Base-by-base conservation (phyloP, 2,329 filamentous ascomycete genomes). In the Colletotrichum brevisporum region DNA sequence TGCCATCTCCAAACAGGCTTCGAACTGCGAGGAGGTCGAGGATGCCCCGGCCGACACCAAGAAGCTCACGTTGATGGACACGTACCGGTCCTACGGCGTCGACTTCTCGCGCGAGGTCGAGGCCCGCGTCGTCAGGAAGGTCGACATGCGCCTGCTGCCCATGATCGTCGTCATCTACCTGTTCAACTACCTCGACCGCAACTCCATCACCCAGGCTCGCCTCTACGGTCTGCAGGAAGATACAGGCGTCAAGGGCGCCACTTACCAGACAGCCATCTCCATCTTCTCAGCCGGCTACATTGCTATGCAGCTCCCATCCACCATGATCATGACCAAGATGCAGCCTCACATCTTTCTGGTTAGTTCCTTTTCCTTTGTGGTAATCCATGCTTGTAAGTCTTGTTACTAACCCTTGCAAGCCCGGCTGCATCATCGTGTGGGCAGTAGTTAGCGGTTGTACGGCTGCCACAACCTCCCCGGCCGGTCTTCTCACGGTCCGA, bases 81-180 rank as follows among this genome's bases (percentile, higher is more conserved):
- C 57, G 12, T 60, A 60, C 21, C 57, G 57, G 18, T 60, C 47
- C n/a, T 52, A 60, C 21, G 48, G 43, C 3, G 43, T 43, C 15
- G 31, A 43, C 12, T 41, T 60, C 18, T 52, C 57, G 27, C 48
- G 24, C 0, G 51, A 55, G n/a, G 27, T 21, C 61, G 78, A 80
- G 63, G 75, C 73, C 57, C 74, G 72, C 18, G 75, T 80, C 4
- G 74, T 79, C 18, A 75, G 78, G 45, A 80, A 80, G 71, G 79
- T 86, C 73, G 78, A 83, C 10, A 71, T 85, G 24, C 76, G 69
- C 43, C 64, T 80, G 13, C 62, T 80, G 15, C 85, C 85, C 4
- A 79, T 77, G 86, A 68, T 93, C 90, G 82, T 90, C 79, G 43
- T 82, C 74, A 62, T 67, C 24, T 63, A 89, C 71, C 78, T 90